Conservation (phyloP, 2,329 filamentous ascomycete species). For the Pyrenochaeta sp. region DNA sequence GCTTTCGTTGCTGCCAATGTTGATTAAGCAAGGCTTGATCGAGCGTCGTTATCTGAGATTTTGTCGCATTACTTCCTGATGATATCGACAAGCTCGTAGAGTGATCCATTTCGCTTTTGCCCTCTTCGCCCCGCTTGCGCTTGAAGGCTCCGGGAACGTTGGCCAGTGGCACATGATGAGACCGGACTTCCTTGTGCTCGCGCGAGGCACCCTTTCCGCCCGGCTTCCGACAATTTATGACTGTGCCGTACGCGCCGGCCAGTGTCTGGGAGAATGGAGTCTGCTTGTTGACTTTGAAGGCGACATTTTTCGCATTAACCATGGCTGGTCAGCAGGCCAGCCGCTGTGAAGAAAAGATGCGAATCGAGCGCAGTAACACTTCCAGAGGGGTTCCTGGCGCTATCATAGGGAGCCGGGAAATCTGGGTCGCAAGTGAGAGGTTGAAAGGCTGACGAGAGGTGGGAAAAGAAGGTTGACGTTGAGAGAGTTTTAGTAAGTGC, state of each 20-base stretch:
- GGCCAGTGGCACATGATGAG: conserved; percentile 40
- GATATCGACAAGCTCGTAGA: conserved; percentile 3
- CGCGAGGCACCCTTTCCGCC: conserved; percentile 34
- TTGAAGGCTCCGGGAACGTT: conserved; percentile 39
- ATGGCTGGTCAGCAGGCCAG: conserved; percentile 48
- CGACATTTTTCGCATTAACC: conserved; percentile 50
- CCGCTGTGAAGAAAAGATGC: conserved; percentile 32
- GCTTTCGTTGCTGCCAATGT: conserved; percentile 35
- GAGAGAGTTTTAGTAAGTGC: conserved; percentile 32
- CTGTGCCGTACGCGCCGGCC: conserved; percentile 42
- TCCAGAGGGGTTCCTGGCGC: conserved; percentile 11
- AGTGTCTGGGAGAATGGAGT: conserved; percentile 36
- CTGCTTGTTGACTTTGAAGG: conserved; percentile 51
- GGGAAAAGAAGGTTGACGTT: conserved; percentile 36
- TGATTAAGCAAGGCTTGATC: conserved; percentile 26
- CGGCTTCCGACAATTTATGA: conserved; percentile 47
- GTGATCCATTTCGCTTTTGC: conserved; percentile 12
- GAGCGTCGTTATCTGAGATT: conserved; percentile 10
- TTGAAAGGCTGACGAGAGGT: conserved; percentile 29
- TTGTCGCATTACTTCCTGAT: conserved; percentile 12
- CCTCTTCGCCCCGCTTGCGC: conserved; percentile 33
- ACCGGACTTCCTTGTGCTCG: conserved; percentile 37
- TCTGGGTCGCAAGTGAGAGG: conserved; percentile 15
- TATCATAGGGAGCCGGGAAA: conserved; percentile 19
- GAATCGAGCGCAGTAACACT: conserved; percentile 26